phyloP scores from a whole-genome alignment of 139 green algal species.

The Gonium pectorale region DNA sequence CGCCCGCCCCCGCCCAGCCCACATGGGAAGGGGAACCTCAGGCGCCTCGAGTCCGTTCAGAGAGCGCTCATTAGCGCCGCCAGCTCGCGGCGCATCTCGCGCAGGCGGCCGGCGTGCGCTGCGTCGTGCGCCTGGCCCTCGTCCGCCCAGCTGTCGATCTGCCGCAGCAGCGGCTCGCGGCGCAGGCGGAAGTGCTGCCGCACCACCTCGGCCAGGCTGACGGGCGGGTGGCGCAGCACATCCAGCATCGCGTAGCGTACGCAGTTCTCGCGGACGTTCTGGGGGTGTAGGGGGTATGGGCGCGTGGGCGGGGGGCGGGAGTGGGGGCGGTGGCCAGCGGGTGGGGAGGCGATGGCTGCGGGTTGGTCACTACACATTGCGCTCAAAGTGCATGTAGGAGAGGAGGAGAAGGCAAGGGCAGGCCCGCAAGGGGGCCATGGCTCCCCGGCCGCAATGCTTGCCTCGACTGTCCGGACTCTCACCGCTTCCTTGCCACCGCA shows the following conservation, averaged over 20 bases:
- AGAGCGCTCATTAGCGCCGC: conserved; percentile 36
- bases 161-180: conserved; percentile 46
- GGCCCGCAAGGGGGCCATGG: too few species aligned
- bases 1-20: too few species aligned
- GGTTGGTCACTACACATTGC: too few species aligned
- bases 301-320: background rate
- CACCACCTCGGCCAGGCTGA: conserved; percentile 70
- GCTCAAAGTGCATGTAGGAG: too few species aligned
- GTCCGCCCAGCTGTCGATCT: conserved; percentile 42
- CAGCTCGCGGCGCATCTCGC: conserved; percentile 14
- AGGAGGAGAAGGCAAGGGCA: too few species aligned
- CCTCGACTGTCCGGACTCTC: too few species aligned
- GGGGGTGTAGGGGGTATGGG: too few species aligned
- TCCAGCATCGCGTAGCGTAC: conserved; percentile 87
- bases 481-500: too few species aligned
- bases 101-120: conserved; percentile 1
- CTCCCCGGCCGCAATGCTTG: too few species aligned
- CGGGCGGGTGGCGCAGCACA: conserved; percentile 71
- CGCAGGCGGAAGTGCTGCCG: conserved; percentile 72
- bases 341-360: too few species aligned
- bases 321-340: conserved; percentile 41
- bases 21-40: too few species aligned
- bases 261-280: conserved; percentile 67
- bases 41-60: too few species aligned
- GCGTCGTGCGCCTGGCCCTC: background rate